phyloP scores from a whole-genome alignment of 495 filamentous ascomycete genomes.

The Penicillium bovifimosum region DNA sequence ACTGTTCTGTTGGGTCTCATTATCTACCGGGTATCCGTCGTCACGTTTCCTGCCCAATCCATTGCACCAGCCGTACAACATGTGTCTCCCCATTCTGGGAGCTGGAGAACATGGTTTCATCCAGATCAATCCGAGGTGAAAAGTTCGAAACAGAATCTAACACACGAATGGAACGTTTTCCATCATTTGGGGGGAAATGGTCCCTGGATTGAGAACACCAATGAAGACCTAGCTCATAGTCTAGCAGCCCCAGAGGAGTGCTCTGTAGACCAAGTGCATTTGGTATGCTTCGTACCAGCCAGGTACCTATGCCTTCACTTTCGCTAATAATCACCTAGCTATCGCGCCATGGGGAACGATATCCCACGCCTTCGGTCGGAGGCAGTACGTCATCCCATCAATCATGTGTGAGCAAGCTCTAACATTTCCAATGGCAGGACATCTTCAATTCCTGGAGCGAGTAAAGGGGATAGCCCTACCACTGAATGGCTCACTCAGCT shows the following conservation, averaged over 20 bases:
- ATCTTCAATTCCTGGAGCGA: conserved; percentile 42
- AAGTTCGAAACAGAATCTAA: background rate
- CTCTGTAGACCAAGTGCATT: conserved; percentile 51
- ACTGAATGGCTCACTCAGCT: conserved; percentile 46
- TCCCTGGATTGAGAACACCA: conserved; percentile 52
- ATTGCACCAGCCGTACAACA: background rate
- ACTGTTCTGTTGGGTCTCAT: background rate
- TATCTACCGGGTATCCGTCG: background rate
- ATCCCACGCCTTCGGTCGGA: conserved; percentile 50
- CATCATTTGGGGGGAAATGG: conserved; percentile 56
- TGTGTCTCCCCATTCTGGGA: background rate
- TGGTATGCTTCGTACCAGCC: conserved; percentile 36
- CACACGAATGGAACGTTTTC: conserved; percentile 45
- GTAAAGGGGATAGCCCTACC: conserved; percentile 37
- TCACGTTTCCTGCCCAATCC: background rate
- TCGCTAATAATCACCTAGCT: conserved; percentile 34
- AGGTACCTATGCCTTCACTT: background rate
- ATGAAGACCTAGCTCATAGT: conserved; percentile 29
- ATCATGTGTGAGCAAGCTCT: background rate
- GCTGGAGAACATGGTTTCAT: background rate
- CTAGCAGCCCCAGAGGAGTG: conserved; percentile 46
- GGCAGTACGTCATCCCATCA: conserved; percentile 34
- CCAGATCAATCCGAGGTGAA: background rate
- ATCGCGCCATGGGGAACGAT: conserved; percentile 55
- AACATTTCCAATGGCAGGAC: conserved; percentile 32